Conservation (phyloP, 805 yeast genomes). For the Pichia kluyveri region DNA sequence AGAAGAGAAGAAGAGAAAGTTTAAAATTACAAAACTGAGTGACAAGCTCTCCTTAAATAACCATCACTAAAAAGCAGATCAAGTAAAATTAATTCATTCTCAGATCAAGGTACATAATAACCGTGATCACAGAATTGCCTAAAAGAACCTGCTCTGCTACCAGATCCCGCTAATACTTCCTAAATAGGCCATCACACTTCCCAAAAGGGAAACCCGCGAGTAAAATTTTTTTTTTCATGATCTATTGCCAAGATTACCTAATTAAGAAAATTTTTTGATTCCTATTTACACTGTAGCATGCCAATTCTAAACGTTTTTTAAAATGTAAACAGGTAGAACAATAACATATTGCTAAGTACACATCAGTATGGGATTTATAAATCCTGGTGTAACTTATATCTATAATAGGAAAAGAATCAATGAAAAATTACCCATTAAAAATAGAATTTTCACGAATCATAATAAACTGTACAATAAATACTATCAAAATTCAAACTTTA, state of each 20-base stretch:
- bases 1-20: background rate
- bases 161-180: background rate
- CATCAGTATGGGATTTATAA: constrained; percentile 7
- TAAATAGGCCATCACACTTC: background rate
- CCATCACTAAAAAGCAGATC: background rate
- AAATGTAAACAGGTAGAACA: too few species aligned
- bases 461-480: constrained; percentile 2
- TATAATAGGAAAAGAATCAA: constrained; percentile 3
- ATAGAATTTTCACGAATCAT: constrained; percentile 1
- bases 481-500: background rate
- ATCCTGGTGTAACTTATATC: constrained; percentile 4
- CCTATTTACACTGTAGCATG: too few species aligned
- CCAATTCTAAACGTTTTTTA: too few species aligned
- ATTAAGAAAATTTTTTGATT: background rate
- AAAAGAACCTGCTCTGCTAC: background rate
- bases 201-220: background rate
- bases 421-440: background rate
- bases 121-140: too few species aligned
- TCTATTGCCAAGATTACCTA: background rate
- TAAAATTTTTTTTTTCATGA: background rate
- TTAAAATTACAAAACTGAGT: background rate
- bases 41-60: background rate
- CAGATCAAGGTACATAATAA: background rate
- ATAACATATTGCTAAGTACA: too few species aligned
- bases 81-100: background rate